These are phyloP conservation scores for Pittosporum tobira DNA, from an alignment of 129 eudicot species.

Conservation along the genomic window DNA sequence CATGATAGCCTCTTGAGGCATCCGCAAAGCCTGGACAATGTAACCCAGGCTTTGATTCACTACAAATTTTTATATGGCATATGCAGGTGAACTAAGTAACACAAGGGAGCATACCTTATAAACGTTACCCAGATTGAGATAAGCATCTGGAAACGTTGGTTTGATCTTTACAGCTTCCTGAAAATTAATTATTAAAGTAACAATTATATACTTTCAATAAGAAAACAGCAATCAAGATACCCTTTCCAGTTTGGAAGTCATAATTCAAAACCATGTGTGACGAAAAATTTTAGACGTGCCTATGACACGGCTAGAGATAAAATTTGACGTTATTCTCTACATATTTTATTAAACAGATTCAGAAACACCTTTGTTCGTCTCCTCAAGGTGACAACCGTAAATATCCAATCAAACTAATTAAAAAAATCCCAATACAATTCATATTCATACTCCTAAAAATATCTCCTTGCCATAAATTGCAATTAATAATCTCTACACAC, in stretches of 20 bases:
- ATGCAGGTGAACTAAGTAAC: slow-evolving; percentile 18
- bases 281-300: too few species aligned
- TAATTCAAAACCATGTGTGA: background rate
- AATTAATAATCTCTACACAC: too few species aligned
- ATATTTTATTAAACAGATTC: too few species aligned
- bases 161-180: slow-evolving; percentile 96
- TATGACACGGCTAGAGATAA: background rate
- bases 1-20: slow-evolving; percentile 75
- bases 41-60: slow-evolving; percentile 14
- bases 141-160: slow-evolving; percentile 81
- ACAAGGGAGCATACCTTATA: slow-evolving; percentile 54
- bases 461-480: too few species aligned
- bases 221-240: background rate
- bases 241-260: background rate
- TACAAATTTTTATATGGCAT: slow-evolving; percentile 10
- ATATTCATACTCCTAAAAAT: too few species aligned
- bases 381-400: too few species aligned
- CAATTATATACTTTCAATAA: background rate
- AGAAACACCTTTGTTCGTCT: too few species aligned
- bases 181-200: slow-evolving; percentile 8
- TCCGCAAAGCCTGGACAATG: slow-evolving; percentile 64
- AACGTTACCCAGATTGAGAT: slow-evolving; percentile 77
- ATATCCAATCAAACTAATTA: too few species aligned
- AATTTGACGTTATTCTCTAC: too few species aligned
- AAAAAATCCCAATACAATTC: too few species aligned